phyloP scores from a whole-genome alignment of 176 grass and related monocot genomes.

The Triticum urartu region DNA sequence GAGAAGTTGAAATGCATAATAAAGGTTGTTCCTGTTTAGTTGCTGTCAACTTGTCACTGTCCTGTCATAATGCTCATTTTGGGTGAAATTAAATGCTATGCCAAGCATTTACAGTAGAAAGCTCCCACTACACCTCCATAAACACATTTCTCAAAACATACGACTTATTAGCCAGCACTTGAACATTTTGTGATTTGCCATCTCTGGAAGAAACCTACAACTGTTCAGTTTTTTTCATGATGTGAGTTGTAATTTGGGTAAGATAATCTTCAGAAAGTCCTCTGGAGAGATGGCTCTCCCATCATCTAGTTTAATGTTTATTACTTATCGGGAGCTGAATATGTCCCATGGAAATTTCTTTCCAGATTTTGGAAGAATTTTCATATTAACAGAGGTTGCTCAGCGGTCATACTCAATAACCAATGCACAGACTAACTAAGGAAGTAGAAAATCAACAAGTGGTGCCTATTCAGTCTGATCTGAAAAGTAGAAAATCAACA shows the following conservation, averaged over 20 bases:
- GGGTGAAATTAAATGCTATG: not conserved
- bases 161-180: not conserved
- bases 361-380: not conserved
- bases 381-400: not conserved
- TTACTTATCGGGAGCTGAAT: not conserved
- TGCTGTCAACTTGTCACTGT: constrained; percentile 2
- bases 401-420: not conserved
- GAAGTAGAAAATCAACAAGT: constrained; percentile 2
- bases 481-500: not conserved
- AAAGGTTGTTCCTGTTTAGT: not conserved
- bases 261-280: not conserved
- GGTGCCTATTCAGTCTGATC: not conserved
- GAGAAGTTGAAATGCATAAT: not conserved
- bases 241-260: not conserved
- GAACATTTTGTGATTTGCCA: not conserved
- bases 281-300: not conserved
- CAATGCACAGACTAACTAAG: not conserved
- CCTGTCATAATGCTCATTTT: not conserved
- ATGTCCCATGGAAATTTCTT: not conserved
- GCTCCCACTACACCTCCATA: not conserved
- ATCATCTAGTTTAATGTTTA: not conserved
- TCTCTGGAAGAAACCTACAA: not conserved
- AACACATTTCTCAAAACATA: not conserved
- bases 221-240: not conserved
- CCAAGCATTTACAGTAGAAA: not conserved